A percentile compares a stretch with the other conserved stretches of the same genome.
phyloP scores from a whole-genome alignment of 2,329 filamentous ascomycete species.

The Didymosphaeria variabile region DNA sequence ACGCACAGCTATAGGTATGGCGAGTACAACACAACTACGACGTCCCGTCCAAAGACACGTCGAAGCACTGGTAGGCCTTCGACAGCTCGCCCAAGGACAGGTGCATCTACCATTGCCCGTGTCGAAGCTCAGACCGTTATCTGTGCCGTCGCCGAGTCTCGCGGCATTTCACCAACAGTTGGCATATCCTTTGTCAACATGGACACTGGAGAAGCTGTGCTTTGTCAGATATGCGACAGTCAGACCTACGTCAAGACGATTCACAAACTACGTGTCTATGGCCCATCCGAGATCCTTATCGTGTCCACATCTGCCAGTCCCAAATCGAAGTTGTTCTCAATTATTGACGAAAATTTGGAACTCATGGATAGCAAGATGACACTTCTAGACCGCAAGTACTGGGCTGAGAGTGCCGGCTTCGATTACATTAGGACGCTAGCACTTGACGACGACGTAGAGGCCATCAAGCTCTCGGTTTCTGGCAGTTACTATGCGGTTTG shows the following conservation, averaged over 20 bases:
- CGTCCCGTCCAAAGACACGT: constrained; percentile 45
- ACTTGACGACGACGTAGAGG: constrained; percentile 79
- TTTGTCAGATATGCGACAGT: constrained; percentile 92
- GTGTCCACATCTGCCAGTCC: constrained; percentile 74
- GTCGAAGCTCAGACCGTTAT: constrained; percentile 74
- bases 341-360: constrained; percentile 76
- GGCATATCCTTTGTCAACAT: constrained; percentile 89
- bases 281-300: constrained; percentile 82
- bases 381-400: constrained; percentile 78
- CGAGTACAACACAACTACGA: constrained; percentile 47
- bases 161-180: constrained; percentile 84
- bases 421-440: constrained; percentile 83
- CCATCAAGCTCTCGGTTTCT: constrained; percentile 78
- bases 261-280: constrained; percentile 83
- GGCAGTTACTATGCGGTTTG: constrained; percentile 89
- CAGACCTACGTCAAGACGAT: constrained; percentile 90
- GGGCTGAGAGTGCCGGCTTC: constrained; percentile 80
- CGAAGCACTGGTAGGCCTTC: constrained; percentile 49
- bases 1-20: constrained; percentile 41
- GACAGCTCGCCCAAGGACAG: constrained; percentile 62
- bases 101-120: constrained; percentile 65
- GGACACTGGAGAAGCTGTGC: constrained; percentile 80
- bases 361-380: constrained; percentile 66
- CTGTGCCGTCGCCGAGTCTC: constrained; percentile 88
- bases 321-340: constrained; percentile 76